phyloP scores from a whole-genome alignment of 352 stramenopile species.

The Phytophthora meadii region DNA sequence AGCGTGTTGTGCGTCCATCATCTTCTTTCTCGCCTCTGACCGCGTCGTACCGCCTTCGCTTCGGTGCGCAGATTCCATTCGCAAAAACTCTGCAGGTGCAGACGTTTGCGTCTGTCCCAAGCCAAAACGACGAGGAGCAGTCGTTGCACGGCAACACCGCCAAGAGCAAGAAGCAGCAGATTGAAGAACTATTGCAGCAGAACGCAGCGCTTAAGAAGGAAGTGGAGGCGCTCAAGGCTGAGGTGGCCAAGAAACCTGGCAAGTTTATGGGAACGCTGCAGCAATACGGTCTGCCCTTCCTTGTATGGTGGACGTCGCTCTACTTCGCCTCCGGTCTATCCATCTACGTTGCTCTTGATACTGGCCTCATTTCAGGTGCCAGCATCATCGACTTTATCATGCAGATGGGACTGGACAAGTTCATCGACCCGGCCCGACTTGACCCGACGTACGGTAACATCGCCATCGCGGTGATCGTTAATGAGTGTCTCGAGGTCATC shows the following conservation, averaged over 20 bases:
- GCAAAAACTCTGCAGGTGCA: constrained; percentile 45
- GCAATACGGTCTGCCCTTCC: constrained; percentile 87
- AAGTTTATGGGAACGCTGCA: constrained; percentile 83
- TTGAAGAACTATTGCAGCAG: constrained; percentile 78
- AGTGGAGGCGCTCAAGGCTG: constrained; percentile 56
- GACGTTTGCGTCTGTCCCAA: constrained; percentile 59
- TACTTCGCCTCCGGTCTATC: constrained; percentile 76
- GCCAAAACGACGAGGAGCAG: constrained; percentile 35
- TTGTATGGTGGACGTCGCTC: constrained; percentile 83
- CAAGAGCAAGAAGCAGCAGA: constrained; percentile 57
- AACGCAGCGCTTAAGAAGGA: constrained; percentile 81
- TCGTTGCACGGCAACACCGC: constrained; percentile 28
- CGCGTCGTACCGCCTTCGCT: constrained; percentile 23
- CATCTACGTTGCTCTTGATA: constrained; percentile 83
- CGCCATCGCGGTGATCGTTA: constrained; percentile 84
- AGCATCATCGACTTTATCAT: constrained; percentile 88
- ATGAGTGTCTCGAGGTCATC: constrained; percentile 86
- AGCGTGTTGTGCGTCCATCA: constrained; percentile 26
- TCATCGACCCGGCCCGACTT: constrained; percentile 75
- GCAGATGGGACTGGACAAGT: constrained; percentile 77
- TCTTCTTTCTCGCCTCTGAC: constrained; percentile 23
- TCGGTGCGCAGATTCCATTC: constrained; percentile 26
- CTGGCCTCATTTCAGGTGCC: constrained; percentile 60
- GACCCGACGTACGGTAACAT: constrained; percentile 91
- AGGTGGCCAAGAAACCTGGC: constrained; percentile 68